A percentile compares a stretch with the other conserved stretches of the same genome.
These are phyloP conservation scores for Ustilago vetiveriae DNA, from an alignment of 1,284 basidiomycete species.

Conservation along the genomic window DNA sequence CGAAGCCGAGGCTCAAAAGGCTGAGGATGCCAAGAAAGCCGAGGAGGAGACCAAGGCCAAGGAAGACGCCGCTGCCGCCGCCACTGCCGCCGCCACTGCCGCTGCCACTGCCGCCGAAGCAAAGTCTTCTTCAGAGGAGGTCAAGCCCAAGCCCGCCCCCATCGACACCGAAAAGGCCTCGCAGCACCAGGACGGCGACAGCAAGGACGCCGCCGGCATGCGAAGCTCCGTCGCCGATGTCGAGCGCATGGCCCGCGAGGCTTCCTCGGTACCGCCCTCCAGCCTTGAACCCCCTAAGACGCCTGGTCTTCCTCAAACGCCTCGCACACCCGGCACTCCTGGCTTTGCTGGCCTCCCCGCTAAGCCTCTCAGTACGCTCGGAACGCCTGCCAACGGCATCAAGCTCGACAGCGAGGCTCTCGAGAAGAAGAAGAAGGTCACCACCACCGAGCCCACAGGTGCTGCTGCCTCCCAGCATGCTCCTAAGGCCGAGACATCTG, in stretches of 20 bases:
- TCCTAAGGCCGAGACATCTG: constrained; percentile 43
- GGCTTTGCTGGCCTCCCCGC: constrained; percentile 63
- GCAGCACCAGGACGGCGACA: constrained; percentile 32
- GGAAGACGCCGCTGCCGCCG: constrained; percentile 30
- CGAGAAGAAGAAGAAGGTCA: constrained; percentile 56
- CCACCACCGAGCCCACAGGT: constrained; percentile 20
- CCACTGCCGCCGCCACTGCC: constrained; percentile 29
- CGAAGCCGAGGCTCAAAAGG: constrained; percentile 17
- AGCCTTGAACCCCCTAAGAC: constrained; percentile 55
- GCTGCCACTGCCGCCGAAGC: constrained; percentile 33
- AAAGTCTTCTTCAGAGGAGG: constrained; percentile 35
- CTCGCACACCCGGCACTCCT: constrained; percentile 60
- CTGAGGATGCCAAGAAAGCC: constrained; percentile 31
- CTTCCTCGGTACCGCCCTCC: constrained; percentile 61
- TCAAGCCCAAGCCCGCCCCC: constrained; percentile 46
- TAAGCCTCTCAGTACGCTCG: constrained; percentile 56
- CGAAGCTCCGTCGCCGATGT: constrained; percentile 57
- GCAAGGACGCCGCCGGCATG: constrained; percentile 42
- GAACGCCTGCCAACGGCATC: constrained; percentile 48
- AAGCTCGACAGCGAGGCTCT: constrained; percentile 60
- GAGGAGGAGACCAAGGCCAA: constrained; percentile 24
- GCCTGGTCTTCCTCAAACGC: constrained; percentile 50
- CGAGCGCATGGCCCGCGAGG: constrained; percentile 62
- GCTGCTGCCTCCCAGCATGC: constrained; percentile 33
- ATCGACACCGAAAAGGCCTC: constrained; percentile 46